A percentile compares a stretch with the other conserved stretches of the same genome.
Conservation (phyloP, 2,329 filamentous ascomycete species). For the Alternaria rosae region DNA sequence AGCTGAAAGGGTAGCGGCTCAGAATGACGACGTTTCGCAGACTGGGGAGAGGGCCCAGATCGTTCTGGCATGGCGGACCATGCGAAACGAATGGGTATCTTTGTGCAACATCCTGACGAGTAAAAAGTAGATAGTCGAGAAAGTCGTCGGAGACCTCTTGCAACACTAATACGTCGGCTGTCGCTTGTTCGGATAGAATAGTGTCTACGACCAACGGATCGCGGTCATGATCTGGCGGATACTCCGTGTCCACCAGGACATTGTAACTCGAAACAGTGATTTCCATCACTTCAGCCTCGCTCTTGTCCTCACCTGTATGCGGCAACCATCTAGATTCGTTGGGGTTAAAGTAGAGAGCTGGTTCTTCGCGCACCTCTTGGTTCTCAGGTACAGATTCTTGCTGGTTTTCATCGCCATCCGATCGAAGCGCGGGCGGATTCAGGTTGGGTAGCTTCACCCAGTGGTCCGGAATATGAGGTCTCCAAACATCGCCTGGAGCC, state of each 20-base stretch:
- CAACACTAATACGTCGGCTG: constrained; percentile 55
- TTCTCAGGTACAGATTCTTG: constrained; percentile 3
- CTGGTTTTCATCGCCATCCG: constrained; percentile 6
- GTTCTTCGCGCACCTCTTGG: constrained; percentile 29
- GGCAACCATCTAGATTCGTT: constrained; percentile 33
- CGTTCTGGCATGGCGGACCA: constrained; percentile 61
- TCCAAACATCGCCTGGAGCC: neutral
- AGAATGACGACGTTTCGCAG: constrained; percentile 68
- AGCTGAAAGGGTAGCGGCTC: constrained; percentile 63
- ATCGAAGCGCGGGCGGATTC: neutral
- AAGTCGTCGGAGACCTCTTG: constrained; percentile 73
- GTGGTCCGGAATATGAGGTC: constrained; percentile 13
- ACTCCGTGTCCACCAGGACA: constrained; percentile 51
- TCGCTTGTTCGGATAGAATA: constrained; percentile 43
- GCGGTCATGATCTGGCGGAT: constrained; percentile 47
- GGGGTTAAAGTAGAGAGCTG: constrained; percentile 42
- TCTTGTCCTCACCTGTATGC: neutral
- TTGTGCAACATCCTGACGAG: constrained; percentile 53
- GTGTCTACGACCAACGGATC: constrained; percentile 48
- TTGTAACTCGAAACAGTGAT: constrained; percentile 55
- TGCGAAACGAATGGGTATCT: constrained; percentile 66
- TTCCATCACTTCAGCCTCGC: constrained; percentile 6
- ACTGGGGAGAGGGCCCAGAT: constrained; percentile 64
- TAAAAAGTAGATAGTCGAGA: constrained; percentile 62
- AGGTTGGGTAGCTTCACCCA: constrained; percentile 17